Conservation (phyloP, 139 green algal species). For the Haematococcus sp. region DNA sequence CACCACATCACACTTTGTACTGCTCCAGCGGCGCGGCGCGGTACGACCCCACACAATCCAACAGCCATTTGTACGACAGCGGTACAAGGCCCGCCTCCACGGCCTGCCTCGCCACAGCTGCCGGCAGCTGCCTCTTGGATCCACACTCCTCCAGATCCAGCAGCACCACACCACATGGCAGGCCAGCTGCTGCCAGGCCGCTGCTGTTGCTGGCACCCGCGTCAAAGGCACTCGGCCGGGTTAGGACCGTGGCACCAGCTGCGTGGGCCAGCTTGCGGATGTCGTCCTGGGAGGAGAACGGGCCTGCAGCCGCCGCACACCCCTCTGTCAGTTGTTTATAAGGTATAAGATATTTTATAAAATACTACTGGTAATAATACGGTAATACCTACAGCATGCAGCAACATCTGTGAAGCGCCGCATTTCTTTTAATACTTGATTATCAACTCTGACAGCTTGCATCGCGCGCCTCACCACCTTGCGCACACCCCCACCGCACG, state of each 20-base stretch:
- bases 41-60: slow-evolving; percentile 14
- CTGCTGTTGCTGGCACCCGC: neutral
- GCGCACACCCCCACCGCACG: neutral
- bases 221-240: neutral
- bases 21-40: neutral
- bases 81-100: neutral
- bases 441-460: too few species aligned
- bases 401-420: too few species aligned
- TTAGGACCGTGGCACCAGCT: slow-evolving; percentile 6
- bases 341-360: neutral
- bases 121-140: slow-evolving; percentile 3
- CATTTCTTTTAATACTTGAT: too few species aligned
- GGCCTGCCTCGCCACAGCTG: slow-evolving; percentile 1
- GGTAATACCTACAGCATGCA: too few species aligned
- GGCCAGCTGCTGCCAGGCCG: neutral
- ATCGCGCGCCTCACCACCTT: too few species aligned
- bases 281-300: neutral
- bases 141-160: slow-evolving; percentile 14
- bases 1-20: slow-evolving; percentile 7
- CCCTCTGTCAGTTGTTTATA: neutral
- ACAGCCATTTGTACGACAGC: slow-evolving; percentile 29
- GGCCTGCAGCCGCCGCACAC: neutral
- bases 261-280: neutral
- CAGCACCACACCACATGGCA: slow-evolving; percentile 1
- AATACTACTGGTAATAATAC: too few species aligned